These are phyloP conservation scores for Teratosphaeriaceae sp. DNA, from an alignment of 2,329 filamentous ascomycete species.

Conservation along the genomic window DNA sequence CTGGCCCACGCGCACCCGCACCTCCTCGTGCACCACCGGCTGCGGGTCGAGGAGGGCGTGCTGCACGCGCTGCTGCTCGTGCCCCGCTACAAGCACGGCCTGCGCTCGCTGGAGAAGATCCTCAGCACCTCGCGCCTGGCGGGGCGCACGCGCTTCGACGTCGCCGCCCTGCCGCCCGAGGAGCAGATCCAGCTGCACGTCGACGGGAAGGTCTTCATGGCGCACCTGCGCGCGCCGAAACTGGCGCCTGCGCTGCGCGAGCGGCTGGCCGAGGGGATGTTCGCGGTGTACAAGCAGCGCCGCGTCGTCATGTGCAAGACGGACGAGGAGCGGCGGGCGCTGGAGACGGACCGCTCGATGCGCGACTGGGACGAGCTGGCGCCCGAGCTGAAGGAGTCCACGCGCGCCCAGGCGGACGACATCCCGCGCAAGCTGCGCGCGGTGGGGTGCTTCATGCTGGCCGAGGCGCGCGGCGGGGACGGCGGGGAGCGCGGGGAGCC, in stretches of 20 bases:
- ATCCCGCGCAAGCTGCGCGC: constrained; percentile 31
- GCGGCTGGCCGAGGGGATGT: constrained; percentile 27
- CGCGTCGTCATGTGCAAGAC: constrained; percentile 23
- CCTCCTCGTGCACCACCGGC: constrained; percentile 21
- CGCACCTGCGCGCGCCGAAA: constrained; percentile 26
- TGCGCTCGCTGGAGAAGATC: constrained; percentile 29
- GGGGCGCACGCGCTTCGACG: constrained; percentile 26
- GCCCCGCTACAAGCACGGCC: constrained; percentile 28
- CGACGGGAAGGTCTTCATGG: constrained; percentile 30
- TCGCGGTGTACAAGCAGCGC: constrained; percentile 28
- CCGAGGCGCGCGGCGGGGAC: too few species aligned
- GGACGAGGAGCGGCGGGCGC: constrained; percentile 19
- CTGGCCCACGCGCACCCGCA: constrained; percentile 27
- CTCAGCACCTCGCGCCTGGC: constrained; percentile 29
- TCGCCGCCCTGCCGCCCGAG: constrained; percentile 28
- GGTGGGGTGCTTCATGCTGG: constrained; percentile 29
- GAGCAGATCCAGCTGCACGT: constrained; percentile 31
- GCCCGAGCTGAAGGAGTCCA: constrained; percentile 28
- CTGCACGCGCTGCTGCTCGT: constrained; percentile 29
- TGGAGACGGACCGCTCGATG: constrained; percentile 26
- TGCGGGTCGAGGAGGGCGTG: constrained; percentile 30
- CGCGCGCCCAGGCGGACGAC: constrained; percentile 29
- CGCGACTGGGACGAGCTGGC: constrained; percentile 30
- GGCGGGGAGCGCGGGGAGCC: constrained; percentile 23
- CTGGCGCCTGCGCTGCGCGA: constrained; percentile 28